A percentile compares a stretch with the other conserved stretches of the same genome.
Conservation (phyloP, 2,329 filamentous ascomycete genomes). For the Pseudopithomyces maydicus region DNA sequence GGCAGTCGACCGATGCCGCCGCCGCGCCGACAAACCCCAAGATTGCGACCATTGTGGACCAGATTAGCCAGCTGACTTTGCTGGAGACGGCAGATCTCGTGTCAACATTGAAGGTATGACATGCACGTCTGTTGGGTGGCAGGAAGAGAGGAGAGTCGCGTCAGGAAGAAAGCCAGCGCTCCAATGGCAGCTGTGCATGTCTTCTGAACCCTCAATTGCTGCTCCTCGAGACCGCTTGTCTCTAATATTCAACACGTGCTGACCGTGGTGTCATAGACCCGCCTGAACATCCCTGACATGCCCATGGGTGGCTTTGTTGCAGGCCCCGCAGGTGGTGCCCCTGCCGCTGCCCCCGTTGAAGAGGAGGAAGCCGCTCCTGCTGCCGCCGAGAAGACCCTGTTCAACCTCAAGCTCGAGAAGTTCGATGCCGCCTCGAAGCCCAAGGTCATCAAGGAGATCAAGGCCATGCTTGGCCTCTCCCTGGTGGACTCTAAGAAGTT, state of each 20-base stretch:
- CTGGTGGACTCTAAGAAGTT: constrained; percentile 99
- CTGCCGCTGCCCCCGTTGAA: constrained; percentile 67
- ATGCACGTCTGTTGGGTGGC: not conserved
- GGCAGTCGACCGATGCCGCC: constrained; percentile 82
- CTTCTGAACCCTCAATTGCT: not conserved
- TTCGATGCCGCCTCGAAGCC: constrained; percentile 91
- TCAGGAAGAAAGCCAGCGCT: not conserved
- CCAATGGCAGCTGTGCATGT: not conserved
- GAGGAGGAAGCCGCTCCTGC: constrained; percentile 89
- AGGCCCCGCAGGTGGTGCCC: constrained; percentile 62
- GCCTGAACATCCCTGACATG: constrained; percentile 97
- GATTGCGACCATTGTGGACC: constrained; percentile 92
- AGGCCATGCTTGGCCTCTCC: constrained; percentile 90
- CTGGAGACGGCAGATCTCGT: constrained; percentile 97
- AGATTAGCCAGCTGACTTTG: constrained; percentile 97
- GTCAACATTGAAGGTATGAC: constrained; percentile 83
- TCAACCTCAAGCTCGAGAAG: constrained; percentile 90
- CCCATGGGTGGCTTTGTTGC: constrained; percentile 90
- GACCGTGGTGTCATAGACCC: constrained; percentile 63
- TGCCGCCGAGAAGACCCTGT: constrained; percentile 91
- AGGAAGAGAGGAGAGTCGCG: not conserved
- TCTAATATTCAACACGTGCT: not conserved
- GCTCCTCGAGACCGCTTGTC: not conserved
- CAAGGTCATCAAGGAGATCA: constrained; percentile 99
- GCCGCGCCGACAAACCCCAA: constrained; percentile 77